Evolutionary conservation across 1,284 basidiomycete species (phyloP).

Genomic region (Ceratobasidium sp.): DNA sequence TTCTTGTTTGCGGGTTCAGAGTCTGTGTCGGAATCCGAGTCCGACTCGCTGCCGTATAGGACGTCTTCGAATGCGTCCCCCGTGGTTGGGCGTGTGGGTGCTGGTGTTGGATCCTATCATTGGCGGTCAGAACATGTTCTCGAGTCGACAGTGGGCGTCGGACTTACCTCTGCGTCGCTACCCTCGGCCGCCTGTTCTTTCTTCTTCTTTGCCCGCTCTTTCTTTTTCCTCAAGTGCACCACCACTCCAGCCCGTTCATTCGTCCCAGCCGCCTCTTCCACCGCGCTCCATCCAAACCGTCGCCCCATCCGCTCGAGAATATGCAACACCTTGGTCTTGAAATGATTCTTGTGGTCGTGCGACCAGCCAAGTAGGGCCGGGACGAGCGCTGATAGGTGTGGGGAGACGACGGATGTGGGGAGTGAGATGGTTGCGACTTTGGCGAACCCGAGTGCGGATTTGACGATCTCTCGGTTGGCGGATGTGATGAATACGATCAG

Average conservation of each 20-base stretch:
- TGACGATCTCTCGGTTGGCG: slow-evolving; percentile 97
- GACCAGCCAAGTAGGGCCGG: slow-evolving; percentile 92
- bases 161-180: slow-evolving; percentile 63
- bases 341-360: slow-evolving; percentile 98
- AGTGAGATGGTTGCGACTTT: slow-evolving; percentile 94
- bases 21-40: slow-evolving; percentile 80
- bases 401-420: slow-evolving; percentile 75
- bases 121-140: neutral
- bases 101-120: neutral
- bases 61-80: slow-evolving; percentile 97
- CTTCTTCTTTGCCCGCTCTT: slow-evolving; percentile 75
- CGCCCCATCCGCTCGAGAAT: slow-evolving; percentile 97
- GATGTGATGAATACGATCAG: slow-evolving; percentile 91
- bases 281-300: slow-evolving; percentile 89
- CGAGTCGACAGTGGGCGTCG: neutral
- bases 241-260: slow-evolving; percentile 77
- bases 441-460: slow-evolving; percentile 94
- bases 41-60: slow-evolving; percentile 93
- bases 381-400: slow-evolving; percentile 83
- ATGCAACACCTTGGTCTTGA: slow-evolving; percentile 96
- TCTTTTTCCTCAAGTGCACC: slow-evolving; percentile 77
- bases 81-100: slow-evolving; percentile 59
- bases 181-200: slow-evolving; percentile 71
- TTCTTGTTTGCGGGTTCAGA: slow-evolving; percentile 56
- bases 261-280: slow-evolving; percentile 63